phyloP scores from a whole-genome alignment of 78 protist genomes.

The Dictyostelium citrinum region DNA sequence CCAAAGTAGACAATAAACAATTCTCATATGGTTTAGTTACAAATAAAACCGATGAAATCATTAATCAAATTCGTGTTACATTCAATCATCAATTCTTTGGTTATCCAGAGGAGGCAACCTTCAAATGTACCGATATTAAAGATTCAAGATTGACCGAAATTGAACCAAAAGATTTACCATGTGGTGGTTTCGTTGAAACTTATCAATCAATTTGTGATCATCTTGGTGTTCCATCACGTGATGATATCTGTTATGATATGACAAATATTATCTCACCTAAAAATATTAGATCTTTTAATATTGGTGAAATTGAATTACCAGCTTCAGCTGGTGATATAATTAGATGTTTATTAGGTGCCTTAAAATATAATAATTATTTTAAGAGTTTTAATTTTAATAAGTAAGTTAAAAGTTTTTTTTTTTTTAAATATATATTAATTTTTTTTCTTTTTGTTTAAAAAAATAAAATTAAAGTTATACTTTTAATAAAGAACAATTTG shows the following conservation, averaged over 20 bases:
- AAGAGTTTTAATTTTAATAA: constrained; percentile 54
- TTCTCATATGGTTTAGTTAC: constrained; percentile 50
- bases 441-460: not conserved
- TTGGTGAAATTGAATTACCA: constrained; percentile 81
- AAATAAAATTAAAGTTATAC: not conserved
- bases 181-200: constrained; percentile 82
- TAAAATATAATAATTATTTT: constrained; percentile 67
- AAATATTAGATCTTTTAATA: constrained; percentile 59
- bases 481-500: constrained; percentile 37
- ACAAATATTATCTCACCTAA: constrained; percentile 37
- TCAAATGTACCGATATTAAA: constrained; percentile 44
- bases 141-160: constrained; percentile 19
- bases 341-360: constrained; percentile 56
- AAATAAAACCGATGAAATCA: constrained; percentile 57
- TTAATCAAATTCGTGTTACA: not conserved
- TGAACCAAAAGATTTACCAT: constrained; percentile 67
- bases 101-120: constrained; percentile 30
- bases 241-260: constrained; percentile 82
- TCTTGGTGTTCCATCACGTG: constrained; percentile 22
- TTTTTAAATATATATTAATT: not conserved
- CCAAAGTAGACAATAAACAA: not conserved
- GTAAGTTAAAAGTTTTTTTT: constrained; percentile 6
- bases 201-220: constrained; percentile 54
- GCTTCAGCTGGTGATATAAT: constrained; percentile 59
- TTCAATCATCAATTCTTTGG: constrained; percentile 37